A percentile compares a stretch with the other conserved stretches of the same genome.
Evolutionary conservation across 1,139 yeast species (phyloP).

Genomic region (Sugiyamaella japonica): DNA sequence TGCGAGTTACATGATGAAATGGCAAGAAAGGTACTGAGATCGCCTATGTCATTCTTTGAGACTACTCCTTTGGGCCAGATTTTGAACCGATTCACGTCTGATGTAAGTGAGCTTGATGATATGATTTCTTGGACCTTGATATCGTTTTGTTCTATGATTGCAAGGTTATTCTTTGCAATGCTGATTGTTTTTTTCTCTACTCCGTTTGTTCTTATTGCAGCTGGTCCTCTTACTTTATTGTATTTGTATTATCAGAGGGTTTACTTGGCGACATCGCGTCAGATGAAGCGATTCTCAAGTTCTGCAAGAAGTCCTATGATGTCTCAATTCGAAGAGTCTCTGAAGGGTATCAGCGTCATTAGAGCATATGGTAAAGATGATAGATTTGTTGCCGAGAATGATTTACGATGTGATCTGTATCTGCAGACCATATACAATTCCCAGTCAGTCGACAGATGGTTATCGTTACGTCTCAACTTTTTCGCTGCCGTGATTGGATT

Average conservation of each 20-base stretch:
- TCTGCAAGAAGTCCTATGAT: slow-evolving; percentile 89
- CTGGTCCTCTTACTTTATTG: slow-evolving; percentile 67
- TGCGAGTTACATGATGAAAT: slow-evolving; percentile 71
- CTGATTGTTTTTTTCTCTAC: slow-evolving; percentile 80
- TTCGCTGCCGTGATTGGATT: slow-evolving; percentile 66
- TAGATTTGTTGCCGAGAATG: slow-evolving; percentile 75
- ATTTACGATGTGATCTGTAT: slow-evolving; percentile 73
- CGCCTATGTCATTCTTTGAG: slow-evolving; percentile 97
- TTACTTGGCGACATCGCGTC: slow-evolving; percentile 88
- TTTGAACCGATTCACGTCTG: slow-evolving; percentile 89
- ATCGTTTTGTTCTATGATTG: slow-evolving; percentile 70
- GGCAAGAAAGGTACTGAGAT: slow-evolving; percentile 78
- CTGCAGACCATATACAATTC: slow-evolving; percentile 85
- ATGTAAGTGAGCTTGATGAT: slow-evolving; percentile 89
- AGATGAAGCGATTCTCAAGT: slow-evolving; percentile 83
- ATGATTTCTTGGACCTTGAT: slow-evolving; percentile 78
- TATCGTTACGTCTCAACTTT: slow-evolving; percentile 65
- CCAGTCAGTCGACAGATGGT: slow-evolving; percentile 95
- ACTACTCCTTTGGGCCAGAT: slow-evolving; percentile 96
- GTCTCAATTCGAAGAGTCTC: slow-evolving; percentile 89
- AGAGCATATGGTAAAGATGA: slow-evolving; percentile 92
- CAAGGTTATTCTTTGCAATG: slow-evolving; percentile 76
- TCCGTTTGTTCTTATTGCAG: slow-evolving; percentile 76
- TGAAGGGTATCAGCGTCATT: slow-evolving; percentile 85
- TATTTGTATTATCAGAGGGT: slow-evolving; percentile 86